These are phyloP conservation scores for Malassezia dermatis DNA, from an alignment of 1,284 basidiomycete genomes.

Conservation along the genomic window DNA sequence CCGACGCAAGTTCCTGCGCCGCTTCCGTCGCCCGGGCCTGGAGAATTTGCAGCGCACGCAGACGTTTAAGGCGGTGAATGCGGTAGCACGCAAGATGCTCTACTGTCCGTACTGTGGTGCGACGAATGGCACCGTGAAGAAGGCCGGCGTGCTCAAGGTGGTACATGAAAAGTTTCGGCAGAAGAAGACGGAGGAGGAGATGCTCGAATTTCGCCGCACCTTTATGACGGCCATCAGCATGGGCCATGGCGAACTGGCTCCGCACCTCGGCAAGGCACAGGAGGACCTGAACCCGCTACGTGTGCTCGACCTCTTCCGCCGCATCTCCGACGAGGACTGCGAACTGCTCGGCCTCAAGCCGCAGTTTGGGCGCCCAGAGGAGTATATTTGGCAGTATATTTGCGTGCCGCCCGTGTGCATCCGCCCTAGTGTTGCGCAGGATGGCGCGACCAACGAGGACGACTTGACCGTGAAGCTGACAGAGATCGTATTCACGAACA, in stretches of 20 bases:
- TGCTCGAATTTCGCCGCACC: conserved; percentile 74
- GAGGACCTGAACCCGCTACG: conserved; percentile 93
- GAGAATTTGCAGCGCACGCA: conserved; percentile 86
- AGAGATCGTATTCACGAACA: conserved; percentile 92
- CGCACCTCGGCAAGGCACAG: conserved; percentile 77
- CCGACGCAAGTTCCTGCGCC: conserved; percentile 69
- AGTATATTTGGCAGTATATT: conserved; percentile 98
- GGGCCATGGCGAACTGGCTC: conserved; percentile 72
- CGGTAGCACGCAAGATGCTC: conserved; percentile 74
- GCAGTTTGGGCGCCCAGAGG: conserved; percentile 80
- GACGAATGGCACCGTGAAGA: conserved; percentile 92
- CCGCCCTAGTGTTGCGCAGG: conserved; percentile 90
- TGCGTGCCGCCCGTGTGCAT: conserved; percentile 97
- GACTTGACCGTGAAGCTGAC: conserved; percentile 94
- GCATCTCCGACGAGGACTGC: conserved; percentile 87
- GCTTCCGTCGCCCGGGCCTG: conserved; percentile 77
- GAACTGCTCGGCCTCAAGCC: conserved; percentile 87
- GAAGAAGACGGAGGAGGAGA: conserved; percentile 81
- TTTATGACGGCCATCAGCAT: conserved; percentile 69
- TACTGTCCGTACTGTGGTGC: conserved; percentile 88
- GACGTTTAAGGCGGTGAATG: conserved; percentile 79
- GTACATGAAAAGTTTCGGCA: conserved; percentile 95
- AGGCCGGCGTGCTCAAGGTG: conserved; percentile 85
- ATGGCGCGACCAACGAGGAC: conserved; percentile 74
- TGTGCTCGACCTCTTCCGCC: conserved; percentile 80